A percentile compares a stretch with the other conserved stretches of the same genome.
Evolutionary conservation across 1,284 basidiomycete genomes (phyloP).

Genomic region (Tilletia setariae): DNA sequence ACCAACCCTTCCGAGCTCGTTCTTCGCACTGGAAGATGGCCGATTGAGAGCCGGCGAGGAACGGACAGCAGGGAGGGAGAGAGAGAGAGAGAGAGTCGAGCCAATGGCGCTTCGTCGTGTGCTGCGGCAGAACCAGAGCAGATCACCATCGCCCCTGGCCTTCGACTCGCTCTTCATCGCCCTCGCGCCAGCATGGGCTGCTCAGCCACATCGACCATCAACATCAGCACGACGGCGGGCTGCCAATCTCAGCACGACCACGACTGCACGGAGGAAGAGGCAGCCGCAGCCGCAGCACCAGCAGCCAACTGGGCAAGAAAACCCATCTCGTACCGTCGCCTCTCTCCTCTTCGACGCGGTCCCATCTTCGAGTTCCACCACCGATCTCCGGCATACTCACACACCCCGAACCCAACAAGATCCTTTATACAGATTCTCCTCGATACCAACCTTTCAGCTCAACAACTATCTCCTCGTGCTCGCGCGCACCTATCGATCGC

Average conservation of each 20-base stretch:
- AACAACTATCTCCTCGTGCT: constrained; percentile 12
- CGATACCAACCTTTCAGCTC: background rate
- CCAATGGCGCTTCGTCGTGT: too few species aligned
- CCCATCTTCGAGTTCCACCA: background rate
- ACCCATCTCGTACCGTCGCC: background rate
- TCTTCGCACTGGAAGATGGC: too few species aligned
- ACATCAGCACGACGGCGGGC: background rate
- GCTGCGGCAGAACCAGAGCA: too few species aligned
- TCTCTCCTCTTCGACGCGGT: background rate
- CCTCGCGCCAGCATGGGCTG: constrained; percentile 5
- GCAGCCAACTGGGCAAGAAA: background rate
- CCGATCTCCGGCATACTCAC: background rate
- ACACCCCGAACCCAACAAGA: background rate
- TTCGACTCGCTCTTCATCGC: constrained; percentile 9
- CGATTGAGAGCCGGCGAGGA: too few species aligned
- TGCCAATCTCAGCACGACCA: background rate
- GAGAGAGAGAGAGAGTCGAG: too few species aligned
- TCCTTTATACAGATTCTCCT: too few species aligned
- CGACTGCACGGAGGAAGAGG: background rate
- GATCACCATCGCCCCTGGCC: background rate
- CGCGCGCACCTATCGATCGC: background rate
- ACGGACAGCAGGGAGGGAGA: too few species aligned
- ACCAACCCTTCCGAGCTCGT: too few species aligned
- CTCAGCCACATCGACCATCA: background rate
- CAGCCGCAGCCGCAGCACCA: background rate